Evolutionary conservation across 176 grass and related monocot species (phyloP).

Genomic region (Themeda triandra): DNA sequence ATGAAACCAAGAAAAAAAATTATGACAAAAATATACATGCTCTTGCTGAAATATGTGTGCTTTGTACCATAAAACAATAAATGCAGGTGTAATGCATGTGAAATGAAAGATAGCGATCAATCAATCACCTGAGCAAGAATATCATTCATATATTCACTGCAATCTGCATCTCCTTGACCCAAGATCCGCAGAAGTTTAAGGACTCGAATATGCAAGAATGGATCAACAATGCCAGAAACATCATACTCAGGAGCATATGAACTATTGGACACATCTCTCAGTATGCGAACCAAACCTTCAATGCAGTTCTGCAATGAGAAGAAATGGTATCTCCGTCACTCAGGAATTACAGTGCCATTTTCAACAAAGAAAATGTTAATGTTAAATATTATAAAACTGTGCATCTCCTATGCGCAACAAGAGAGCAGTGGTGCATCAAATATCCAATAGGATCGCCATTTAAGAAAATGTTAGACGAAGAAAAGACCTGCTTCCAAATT

Average conservation of each 20-base stretch:
- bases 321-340: neutral
- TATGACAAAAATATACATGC: neutral
- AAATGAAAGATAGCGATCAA: conserved; percentile 6
- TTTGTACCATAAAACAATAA: conserved; percentile 19
- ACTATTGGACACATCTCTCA: conserved; percentile 94
- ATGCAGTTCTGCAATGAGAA: conserved; percentile 69
- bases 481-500: neutral
- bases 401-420: neutral
- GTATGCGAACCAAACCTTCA: conserved; percentile 79
- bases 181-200: conserved; percentile 87
- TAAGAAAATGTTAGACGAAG: neutral
- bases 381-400: neutral
- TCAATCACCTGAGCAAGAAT: conserved; percentile 92
- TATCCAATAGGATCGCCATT: neutral
- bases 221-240: conserved; percentile 86
- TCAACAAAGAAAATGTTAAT: conserved; percentile 13
- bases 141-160: conserved; percentile 95
- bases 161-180: conserved; percentile 90
- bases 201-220: conserved; percentile 89
- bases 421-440: neutral
- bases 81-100: neutral
- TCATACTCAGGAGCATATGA: conserved; percentile 98
- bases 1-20: neutral
- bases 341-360: neutral
- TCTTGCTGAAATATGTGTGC: neutral